These are phyloP conservation scores for Triticum turgidum DNA, from an alignment of 176 grass and related monocot genomes.

Conservation along the genomic window DNA sequence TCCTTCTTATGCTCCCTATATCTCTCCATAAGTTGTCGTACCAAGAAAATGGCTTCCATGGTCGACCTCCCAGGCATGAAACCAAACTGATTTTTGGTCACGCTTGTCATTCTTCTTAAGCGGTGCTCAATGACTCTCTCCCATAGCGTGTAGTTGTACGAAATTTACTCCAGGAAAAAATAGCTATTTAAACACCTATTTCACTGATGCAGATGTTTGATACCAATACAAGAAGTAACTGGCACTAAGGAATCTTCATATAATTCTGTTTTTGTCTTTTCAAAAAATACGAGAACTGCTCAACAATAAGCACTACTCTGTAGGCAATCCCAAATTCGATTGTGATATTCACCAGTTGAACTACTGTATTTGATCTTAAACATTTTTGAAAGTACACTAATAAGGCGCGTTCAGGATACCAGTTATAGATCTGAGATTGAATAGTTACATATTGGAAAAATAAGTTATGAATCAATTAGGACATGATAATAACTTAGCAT, in stretches of 20 bases:
- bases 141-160: not conserved
- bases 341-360: constrained; percentile 1
- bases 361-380: not conserved
- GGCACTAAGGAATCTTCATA: not conserved
- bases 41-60: too few species aligned
- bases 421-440: not conserved
- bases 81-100: too few species aligned
- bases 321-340: not conserved
- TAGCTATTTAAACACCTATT: not conserved
- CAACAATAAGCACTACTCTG: not conserved
- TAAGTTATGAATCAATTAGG: not conserved
- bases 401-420: not conserved
- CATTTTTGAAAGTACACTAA: not conserved
- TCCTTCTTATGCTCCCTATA: too few species aligned
- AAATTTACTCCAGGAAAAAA: not conserved
- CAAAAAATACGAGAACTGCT: not conserved
- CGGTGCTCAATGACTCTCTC: too few species aligned
- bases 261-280: not conserved
- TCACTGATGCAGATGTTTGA: not conserved
- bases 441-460: not conserved
- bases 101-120: too few species aligned
- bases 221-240: not conserved
- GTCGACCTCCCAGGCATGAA: too few species aligned
- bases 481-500: not conserved
- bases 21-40: too few species aligned